phyloP scores from a whole-genome alignment of 306 rosid species.

The Ziziphus jujuba region DNA sequence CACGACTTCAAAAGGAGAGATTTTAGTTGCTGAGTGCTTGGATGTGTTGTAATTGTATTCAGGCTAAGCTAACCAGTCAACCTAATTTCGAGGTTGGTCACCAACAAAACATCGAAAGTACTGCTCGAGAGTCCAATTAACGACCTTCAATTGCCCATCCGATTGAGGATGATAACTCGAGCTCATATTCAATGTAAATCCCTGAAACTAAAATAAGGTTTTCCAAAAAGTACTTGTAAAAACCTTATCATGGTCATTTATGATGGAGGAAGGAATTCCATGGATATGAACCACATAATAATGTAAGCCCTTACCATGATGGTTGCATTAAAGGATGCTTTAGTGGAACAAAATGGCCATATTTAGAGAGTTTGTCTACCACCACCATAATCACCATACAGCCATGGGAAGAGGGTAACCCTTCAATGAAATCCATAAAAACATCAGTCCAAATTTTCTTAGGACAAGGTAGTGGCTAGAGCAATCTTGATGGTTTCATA shows the following conservation, averaged over 20 bases:
- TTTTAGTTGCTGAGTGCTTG: neutral
- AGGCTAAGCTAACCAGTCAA: neutral
- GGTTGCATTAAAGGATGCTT: neutral
- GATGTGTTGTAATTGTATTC: neutral
- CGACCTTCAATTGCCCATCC: no score
- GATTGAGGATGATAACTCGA: no score
- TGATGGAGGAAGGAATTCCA: neutral
- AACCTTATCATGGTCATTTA: neutral
- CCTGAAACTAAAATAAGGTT: no score
- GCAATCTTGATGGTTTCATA: no score
- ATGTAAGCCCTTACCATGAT: neutral
- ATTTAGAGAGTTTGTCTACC: neutral
- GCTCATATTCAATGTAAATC: neutral
- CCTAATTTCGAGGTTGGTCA: neutral
- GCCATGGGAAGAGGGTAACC: neutral
- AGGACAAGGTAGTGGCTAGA: no score
- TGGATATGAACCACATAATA: no score
- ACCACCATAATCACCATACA: neutral
- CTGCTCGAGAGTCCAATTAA: no score
- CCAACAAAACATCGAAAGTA: neutral
- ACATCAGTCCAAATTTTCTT: neutral
- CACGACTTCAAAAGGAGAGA: neutral
- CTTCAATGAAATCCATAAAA: neutral
- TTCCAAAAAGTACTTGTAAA: neutral
- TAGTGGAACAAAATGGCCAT: neutral